Conservation (phyloP, 2,329 filamentous ascomycete genomes). For the Domatiomyces globalis region DNA sequence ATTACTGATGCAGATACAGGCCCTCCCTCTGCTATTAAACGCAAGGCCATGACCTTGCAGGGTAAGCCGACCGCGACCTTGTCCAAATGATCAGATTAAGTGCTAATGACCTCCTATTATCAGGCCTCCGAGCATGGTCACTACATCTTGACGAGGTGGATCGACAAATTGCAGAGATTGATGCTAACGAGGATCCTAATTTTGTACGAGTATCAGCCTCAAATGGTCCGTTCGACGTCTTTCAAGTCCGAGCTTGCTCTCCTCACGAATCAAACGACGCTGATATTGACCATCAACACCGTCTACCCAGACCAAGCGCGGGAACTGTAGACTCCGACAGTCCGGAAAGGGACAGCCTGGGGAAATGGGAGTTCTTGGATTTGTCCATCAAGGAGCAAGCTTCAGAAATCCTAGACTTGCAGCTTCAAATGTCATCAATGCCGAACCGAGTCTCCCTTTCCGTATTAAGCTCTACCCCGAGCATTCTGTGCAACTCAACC, state of each 20-base stretch:
- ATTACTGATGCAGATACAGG: slow-evolving; percentile 9
- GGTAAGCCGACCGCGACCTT: neutral
- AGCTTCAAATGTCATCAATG: neutral
- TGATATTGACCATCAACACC: too few species aligned
- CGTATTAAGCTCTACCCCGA: too few species aligned
- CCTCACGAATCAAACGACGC: too few species aligned
- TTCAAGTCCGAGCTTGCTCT: neutral
- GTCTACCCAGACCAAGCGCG: too few species aligned
- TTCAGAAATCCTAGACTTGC: neutral
- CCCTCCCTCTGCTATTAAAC: slow-evolving; percentile 9
- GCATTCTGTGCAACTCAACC: slow-evolving; percentile 4
- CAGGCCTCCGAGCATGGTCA: slow-evolving; percentile 4
- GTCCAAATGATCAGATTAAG: too few species aligned
- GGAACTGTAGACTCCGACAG: too few species aligned
- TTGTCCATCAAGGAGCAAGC: too few species aligned
- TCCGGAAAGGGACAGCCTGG: too few species aligned
- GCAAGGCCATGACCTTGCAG: slow-evolving; percentile 8
- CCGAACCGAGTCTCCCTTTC: neutral
- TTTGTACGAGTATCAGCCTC: neutral
- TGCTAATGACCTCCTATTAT: neutral
- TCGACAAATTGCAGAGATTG: slow-evolving; percentile 5
- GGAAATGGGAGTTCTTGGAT: too few species aligned
- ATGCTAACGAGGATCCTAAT: slow-evolving; percentile 1
- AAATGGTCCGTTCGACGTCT: slow-evolving; percentile 4
- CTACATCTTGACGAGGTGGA: slow-evolving; percentile 8